phyloP scores from a whole-genome alignment of 306 rosid genomes.

The Ormosia semicastrata region DNA sequence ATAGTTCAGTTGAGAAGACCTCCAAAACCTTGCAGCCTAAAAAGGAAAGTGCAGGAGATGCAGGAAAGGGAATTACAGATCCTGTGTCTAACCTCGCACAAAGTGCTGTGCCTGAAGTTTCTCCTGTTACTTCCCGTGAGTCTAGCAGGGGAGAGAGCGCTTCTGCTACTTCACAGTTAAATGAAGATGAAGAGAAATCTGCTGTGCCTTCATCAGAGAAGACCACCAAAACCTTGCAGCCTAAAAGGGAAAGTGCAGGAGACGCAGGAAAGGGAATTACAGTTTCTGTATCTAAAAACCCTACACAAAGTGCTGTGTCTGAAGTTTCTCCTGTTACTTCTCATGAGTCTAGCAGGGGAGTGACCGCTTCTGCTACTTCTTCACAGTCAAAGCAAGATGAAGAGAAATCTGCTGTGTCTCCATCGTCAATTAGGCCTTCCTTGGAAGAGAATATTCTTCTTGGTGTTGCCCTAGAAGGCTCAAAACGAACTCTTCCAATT shows the following conservation, averaged over 20 bases:
- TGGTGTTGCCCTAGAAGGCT: constrained; percentile 94
- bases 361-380: constrained; percentile 30
- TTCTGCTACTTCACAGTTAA: constrained; percentile 42
- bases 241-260: constrained; percentile 47
- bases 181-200: constrained; percentile 63
- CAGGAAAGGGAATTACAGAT: constrained; percentile 41
- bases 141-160: constrained; percentile 46
- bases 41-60: constrained; percentile 46
- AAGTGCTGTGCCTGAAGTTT: constrained; percentile 31
- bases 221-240: constrained; percentile 40
- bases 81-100: constrained; percentile 37
- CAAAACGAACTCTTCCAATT: constrained; percentile 90
- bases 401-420: constrained; percentile 46
- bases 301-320: constrained; percentile 23
- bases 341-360: constrained; percentile 44
- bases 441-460: constrained; percentile 90
- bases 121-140: constrained; percentile 33
- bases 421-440: constrained; percentile 43
- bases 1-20: constrained; percentile 42
- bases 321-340: constrained; percentile 39
- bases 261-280: constrained; percentile 46
- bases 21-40: constrained; percentile 43
- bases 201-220: constrained; percentile 34
- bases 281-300: constrained; percentile 36
- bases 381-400: constrained; percentile 61